Base-by-base conservation (phyloP, 2,329 filamentous ascomycete genomes). In the Ophiostoma sp. region DNA sequence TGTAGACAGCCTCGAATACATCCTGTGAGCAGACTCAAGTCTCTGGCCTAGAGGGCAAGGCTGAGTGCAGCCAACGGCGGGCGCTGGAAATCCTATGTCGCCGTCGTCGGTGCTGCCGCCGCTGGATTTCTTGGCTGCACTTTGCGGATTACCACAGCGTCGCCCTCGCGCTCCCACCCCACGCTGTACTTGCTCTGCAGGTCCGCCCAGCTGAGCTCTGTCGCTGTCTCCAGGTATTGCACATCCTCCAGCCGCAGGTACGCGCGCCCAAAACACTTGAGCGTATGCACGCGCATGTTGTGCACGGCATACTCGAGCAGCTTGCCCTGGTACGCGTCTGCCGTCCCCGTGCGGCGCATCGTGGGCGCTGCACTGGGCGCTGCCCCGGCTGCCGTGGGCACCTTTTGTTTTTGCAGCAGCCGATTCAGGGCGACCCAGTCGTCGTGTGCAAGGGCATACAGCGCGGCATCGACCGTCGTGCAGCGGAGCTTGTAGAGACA, bases 201-300 rank as follows among this genome's bases (percentile, higher is more conserved):
- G 66, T 87, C 85, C 11, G 86, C 82, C 93, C 94, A 99, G n/a
- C 79, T 81, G 73, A 85, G 81, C 64, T 87, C 87, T 4, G 90
- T 84, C 69, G 86, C 83, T 75, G 82, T 84, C 78, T 95, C 91
- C 66, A 97, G 78, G 76, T 89, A 92, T 3, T 75, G 76, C 69
- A 84, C 77, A 67, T 92, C 90, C 1, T 71, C 72, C 8, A 92
- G 88, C 27, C 80, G 86, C 72, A 97, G 79, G 77, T 99, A 99
- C 4, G 89, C 85, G 74, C 88, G 85, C 0, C 92, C 93, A 67
- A 98, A 85, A 76, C 93, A 95, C 80, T 97, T 96, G 73, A 98
- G 81, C 45, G 91, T 87, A 78, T 93, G 89, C 72, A 86, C 81
- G 73, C 90, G 83, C 75, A 97, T 83, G n/a, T 85, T 83, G 38